Conservation (phyloP, 768 basidiomycete species). For the Lactarius hengduanensis region DNA sequence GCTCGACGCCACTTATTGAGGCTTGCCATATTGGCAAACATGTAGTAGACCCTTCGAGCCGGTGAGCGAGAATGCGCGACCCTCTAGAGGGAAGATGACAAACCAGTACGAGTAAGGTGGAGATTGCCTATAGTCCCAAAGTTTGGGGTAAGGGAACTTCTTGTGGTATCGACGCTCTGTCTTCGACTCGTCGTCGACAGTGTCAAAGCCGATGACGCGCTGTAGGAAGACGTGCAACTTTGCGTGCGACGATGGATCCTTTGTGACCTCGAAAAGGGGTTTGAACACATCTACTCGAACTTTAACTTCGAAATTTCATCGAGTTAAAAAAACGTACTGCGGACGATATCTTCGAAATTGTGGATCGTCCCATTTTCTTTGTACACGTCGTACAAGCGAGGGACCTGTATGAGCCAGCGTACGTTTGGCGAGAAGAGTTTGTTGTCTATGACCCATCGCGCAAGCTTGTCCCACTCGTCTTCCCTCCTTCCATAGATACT, state of each 20-base stretch:
- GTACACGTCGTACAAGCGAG: conserved; percentile 93
- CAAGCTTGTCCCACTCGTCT: conserved; percentile 97
- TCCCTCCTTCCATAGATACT: conserved; percentile 86
- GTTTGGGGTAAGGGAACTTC: conserved; percentile 88
- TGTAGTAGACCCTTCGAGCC: conserved; percentile 81
- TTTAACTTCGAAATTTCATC: not conserved
- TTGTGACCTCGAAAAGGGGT: conserved; percentile 94
- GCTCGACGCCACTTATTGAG: conserved; percentile 88
- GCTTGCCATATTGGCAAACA: conserved; percentile 95
- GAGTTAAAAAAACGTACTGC: conserved; percentile 50
- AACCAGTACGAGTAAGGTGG: conserved; percentile 97
- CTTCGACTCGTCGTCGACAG: conserved; percentile 99
- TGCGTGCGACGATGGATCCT: conserved; percentile 84
- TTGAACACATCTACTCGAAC: conserved; percentile 73
- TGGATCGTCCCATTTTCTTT: conserved; percentile 79
- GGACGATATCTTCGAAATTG: conserved; percentile 89
- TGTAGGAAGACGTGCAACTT: conserved; percentile 95
- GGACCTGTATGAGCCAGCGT: conserved; percentile 95
- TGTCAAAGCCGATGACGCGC: conserved; percentile 94
- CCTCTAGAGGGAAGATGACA: conserved; percentile 28
- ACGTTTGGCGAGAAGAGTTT: conserved; percentile 96
- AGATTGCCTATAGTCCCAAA: conserved; percentile 88
- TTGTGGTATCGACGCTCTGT: conserved; percentile 86
- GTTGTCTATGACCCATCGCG: conserved; percentile 93
- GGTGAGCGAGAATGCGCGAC: conserved; percentile 15